Evolutionary conservation across 495 filamentous ascomycete genomes (phyloP), one percentile per base, ranked within the genome.

Genomic region (Cetradonia linearis): DNA sequence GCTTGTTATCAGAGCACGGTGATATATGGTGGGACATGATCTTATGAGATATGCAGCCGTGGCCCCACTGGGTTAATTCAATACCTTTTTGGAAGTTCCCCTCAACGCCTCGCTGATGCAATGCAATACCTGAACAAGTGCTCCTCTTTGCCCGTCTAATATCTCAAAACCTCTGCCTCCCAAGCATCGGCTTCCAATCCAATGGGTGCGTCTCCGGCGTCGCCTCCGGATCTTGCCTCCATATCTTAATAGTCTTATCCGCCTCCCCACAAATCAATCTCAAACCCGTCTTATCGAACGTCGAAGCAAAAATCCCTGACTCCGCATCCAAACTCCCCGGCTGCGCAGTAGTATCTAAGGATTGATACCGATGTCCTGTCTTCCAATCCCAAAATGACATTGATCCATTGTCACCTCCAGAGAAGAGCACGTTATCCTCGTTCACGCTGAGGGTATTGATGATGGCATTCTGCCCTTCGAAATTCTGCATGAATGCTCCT

Each of bases 301-400:
- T 94, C 8, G 87, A 87, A 64, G 87, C 87, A 84, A 97, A 95
- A 65, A 97, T 81, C 37, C 94, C 94, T 3, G 88, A 83, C 73
- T 99, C 94, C 34, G 94, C 94, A 68, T 96, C 91, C 25, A 99
- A 75, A 37, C 86, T 90, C 58, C 94, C 93, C 0, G 94, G 94
- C 73, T 99, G 94, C 2, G 93, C 93, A 11, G 85, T 89, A 7
- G 87, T 94, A 54, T 97, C 89, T 13, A 91, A 74, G 13, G 80
- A 78, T 73, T 99, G 94, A 74, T 89, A 97, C 25, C 86, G 78
- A 67, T 97, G 81, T 0, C 94, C 94, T 3, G 91, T 89, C 77
- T 97, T 97, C 94, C 94, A 99, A 72, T 99, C 94, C 87, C 90
- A 99, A 78, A 99, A 97, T 65, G 83, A 86, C 80, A 97, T 93